Evolutionary conservation across 164 flowering plant species (phyloP), one percentile per base, ranked within the genome.

Genomic region (Nelumbo lutea): DNA sequence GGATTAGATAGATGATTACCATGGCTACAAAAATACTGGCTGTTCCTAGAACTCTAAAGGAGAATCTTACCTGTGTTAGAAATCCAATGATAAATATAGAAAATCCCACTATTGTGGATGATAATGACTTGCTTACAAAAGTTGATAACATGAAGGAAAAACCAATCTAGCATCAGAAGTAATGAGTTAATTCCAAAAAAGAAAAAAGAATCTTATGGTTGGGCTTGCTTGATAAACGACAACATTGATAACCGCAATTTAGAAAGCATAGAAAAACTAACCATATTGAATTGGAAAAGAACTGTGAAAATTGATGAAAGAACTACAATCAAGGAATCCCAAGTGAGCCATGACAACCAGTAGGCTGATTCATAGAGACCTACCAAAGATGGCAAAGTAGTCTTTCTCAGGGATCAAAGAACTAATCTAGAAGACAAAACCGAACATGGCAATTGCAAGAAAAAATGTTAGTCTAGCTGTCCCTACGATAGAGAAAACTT

Each of bases 331-430:
- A 83, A 71, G 64, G 87, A 86, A 76, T 96, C 99, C 98, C 98
- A 96, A 48, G 81, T 78, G 72, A 96, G 83, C 98, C 98, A 96
- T 61, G 99, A 93, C 27, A 90, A 74, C 99, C 99, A 96, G 68
- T 90, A 91, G 55, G 99, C 90, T 75, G 95, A 81, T 70, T 96
- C 99, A 77, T 85, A 91, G 70, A 96, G 91, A 72, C 98, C 99
- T 91, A 89, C 90, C 82, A 88, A 81, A 58, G 86, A 81, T 96
- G 98, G 10, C 96, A 93, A 68, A 96, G 98, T 81, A 96, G 97
- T 82, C 98, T 77, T 88, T 93, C 78, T 96, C 99, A 6, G 85
- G 69, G 40, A 86, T 77, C 81, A 96, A 79, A 59, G 97, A 76
- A 75, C 87, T 82, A 6, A 93, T 82, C 69, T 96, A 97, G 68